Evolutionary conservation across 768 basidiomycete species (phyloP), one percentile per base, ranked within the genome.

Genomic region (Termitomyces heimii): DNA sequence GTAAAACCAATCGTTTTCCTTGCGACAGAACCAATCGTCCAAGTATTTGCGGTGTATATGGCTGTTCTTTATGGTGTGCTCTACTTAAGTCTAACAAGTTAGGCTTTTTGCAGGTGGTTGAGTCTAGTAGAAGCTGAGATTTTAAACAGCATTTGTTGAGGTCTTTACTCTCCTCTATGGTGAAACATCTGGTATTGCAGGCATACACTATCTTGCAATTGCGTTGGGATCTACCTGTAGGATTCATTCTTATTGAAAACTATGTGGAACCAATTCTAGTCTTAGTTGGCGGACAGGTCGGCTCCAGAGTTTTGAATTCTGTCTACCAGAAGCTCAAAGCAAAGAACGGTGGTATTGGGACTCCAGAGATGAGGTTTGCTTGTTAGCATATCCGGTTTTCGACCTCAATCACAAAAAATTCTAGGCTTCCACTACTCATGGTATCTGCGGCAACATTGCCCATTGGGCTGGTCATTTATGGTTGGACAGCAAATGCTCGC

Each of bases 131-230:
- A 29, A 9, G 50, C 40, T 58, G 34, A 55, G n/a, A 2, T 40
- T 42, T 14, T 24, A 2, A 18, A n/a, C 10, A 83, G 82, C 82
- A 40, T 79, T 82, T 55, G 68, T 84, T 47, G 78, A 78, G 35
- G 81, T 83, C 31, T 83, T 78, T 57, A 71, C 75, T 39, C 66
- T 71, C 1, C 64, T 75, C 18, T 87, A 86, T 62, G 65, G 74
- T 10, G 66, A 85, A 67, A 54, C 67, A 0, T 67, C 75, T 7
- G 85, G 85, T 0, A 79, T 83, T 57, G 72, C 81, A 1, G 82
- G 84, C 0, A 63, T 85, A n/a, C 79, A 86, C 63, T 88, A 87
- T 62, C 68, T 87, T 50, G 75, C 84, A 1, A 76, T 86, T 48
- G 84, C 82, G 0, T 50, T 85, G 7, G 85, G 85, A 18, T 72